Evolutionary conservation across 1,284 basidiomycete genomes (phyloP).

Genomic region (Ganoderma multipileum): DNA sequence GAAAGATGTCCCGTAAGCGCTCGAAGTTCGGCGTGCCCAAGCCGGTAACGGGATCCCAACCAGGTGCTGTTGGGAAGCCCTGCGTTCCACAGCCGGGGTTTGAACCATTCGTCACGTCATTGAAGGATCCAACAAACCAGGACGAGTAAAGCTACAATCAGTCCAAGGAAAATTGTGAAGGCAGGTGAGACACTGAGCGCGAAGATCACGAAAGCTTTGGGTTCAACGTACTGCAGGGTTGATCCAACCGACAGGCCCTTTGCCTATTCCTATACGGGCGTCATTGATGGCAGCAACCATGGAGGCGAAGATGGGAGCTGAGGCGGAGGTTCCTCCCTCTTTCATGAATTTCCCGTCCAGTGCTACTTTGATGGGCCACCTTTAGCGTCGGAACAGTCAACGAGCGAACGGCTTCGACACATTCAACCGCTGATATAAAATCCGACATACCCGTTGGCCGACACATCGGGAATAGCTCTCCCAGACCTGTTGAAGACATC

Average conservation of each 20-base stretch:
- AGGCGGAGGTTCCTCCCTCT: constrained; percentile 28
- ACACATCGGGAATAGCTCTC: constrained; percentile 31
- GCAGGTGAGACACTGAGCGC: background rate
- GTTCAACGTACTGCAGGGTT: constrained; percentile 48
- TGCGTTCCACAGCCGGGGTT: constrained; percentile 35
- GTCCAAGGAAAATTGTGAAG: constrained; percentile 11
- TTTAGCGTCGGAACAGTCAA: background rate
- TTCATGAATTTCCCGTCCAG: constrained; percentile 36
- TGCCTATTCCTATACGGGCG: constrained; percentile 50
- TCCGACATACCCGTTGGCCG: constrained; percentile 44
- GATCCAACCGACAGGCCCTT: constrained; percentile 59
- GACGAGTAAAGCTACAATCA: constrained; percentile 38
- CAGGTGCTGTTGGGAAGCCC: constrained; percentile 33
- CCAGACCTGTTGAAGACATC: constrained; percentile 30
- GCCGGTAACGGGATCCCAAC: constrained; percentile 49
- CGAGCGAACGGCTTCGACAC: background rate
- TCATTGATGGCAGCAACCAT: constrained; percentile 70
- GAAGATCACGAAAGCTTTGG: background rate
- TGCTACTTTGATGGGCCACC: constrained; percentile 46
- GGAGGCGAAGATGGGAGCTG: constrained; percentile 45
- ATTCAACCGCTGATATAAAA: background rate
- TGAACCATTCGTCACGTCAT: constrained; percentile 47
- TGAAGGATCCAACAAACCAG: constrained; percentile 41
- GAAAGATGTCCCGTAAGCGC: constrained; percentile 12
- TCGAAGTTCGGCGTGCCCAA: constrained; percentile 38